Base-by-base conservation (phyloP, 148 eudicot species). In the Silene conica region DNA sequence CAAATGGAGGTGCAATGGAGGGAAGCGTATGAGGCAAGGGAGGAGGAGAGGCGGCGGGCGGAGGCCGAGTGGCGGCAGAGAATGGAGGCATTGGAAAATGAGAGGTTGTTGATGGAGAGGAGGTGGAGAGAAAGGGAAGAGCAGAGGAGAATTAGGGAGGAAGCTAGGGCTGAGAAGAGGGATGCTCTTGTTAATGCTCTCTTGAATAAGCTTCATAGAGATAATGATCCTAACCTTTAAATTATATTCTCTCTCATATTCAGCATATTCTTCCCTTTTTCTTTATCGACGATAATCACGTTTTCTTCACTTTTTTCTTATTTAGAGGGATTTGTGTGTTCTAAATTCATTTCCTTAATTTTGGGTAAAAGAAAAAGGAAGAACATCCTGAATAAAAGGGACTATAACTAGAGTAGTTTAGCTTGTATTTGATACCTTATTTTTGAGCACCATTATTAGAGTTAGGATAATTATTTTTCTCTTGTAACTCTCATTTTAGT, bases 101-200 rank as follows among this genome's bases (percentile, higher is more conserved):
- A 94, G 84, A 83, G 97, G 83, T 4, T 89, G 25, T 74, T 71
- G 84, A 81, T 89, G 88, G 96, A 94, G 45, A 83, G 82, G 55
- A 78, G 83, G 28, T 91, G 97, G 98, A 79, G 89, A 48, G 96
- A 94, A 66, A 87, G 87, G 71, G 97, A 94, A 21, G 97, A 94
- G 65, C 85, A 87, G 72, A 78, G 98, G 76, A 82, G 84, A 83
- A 19, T 81, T 3, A 88, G 96, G 38, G 98, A 94, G 21, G 97
- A 91, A 79, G 87, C 85, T 31, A 87, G 98, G 81, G 95, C 98
- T 34, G 96, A 91, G 70, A 89, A 85, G 41, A 86, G 97, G 76
- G 98, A 94, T 82, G 92, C 96, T 52, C 93, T 94, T 70, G 82
- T 94, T 68, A 91, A 87, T 18, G 81, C 86, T 4, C 85, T 94